Conservation (phyloP, 768 basidiomycete genomes). For the Candolleomyces efflorescens region DNA sequence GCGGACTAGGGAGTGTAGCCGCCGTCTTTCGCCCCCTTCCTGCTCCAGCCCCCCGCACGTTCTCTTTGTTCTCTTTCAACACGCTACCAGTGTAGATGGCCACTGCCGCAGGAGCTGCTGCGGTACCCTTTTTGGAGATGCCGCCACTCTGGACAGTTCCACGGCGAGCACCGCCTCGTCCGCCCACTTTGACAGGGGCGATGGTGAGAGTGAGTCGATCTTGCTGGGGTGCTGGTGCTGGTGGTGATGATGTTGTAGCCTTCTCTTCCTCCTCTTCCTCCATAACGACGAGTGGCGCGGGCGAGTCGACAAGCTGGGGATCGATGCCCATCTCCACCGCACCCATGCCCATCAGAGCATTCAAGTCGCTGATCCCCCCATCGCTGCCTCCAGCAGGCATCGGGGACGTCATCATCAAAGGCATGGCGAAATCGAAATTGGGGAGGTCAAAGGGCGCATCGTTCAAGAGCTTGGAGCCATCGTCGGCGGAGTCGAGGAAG, state of each 20-base stretch:
- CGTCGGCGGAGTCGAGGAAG: constrained; percentile 44
- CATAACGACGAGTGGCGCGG: constrained; percentile 31
- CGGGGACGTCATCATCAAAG: constrained; percentile 13
- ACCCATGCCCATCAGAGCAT: constrained; percentile 19
- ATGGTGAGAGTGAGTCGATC: constrained; percentile 43
- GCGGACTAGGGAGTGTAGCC: constrained; percentile 4
- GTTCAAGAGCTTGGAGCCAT: constrained; percentile 22
- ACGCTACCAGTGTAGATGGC: background rate
- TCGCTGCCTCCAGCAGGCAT: constrained; percentile 3
- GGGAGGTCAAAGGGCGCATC: constrained; percentile 12
- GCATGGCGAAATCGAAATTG: constrained; percentile 8
- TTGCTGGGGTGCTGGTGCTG: constrained; percentile 14
- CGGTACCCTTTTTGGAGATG: constrained; percentile 52
- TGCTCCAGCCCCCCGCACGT: background rate
- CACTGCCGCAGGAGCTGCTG: constrained; percentile 12
- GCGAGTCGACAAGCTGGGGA: constrained; percentile 72
- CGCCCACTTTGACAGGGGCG: constrained; percentile 52
- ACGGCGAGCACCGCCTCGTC: constrained; percentile 56
- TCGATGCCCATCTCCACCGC: constrained; percentile 47
- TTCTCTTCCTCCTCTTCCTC: constrained; percentile 24
- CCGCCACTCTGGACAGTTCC: constrained; percentile 75
- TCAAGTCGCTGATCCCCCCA: constrained; percentile 14
- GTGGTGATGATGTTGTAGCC: constrained; percentile 6
- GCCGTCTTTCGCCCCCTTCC: constrained; percentile 12
- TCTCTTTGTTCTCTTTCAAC: background rate